Conservation (phyloP, 352 stramenopile genomes). For the Saprolegnia parasitica region DNA sequence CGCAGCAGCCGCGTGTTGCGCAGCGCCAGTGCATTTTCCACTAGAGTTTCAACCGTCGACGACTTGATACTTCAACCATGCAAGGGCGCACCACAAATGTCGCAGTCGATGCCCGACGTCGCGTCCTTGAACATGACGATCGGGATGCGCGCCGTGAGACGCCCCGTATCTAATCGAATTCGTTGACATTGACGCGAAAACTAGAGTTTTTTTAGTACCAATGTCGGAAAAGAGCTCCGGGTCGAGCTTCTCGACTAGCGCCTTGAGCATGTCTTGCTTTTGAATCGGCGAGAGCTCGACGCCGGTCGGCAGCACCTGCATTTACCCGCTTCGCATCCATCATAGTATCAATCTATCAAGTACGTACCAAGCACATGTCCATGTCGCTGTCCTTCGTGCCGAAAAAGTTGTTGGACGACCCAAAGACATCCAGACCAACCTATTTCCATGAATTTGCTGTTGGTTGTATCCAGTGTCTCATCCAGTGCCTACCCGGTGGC, state of each 20-base stretch:
- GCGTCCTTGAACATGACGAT: slow-evolving; percentile 96
- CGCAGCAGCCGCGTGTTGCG: slow-evolving; percentile 95
- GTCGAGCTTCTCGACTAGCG: slow-evolving; percentile 50
- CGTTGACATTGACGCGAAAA: too few relatives aligned
- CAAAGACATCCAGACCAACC: slow-evolving; percentile 87
- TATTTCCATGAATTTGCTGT: slow-evolving; percentile 36
- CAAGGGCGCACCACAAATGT: slow-evolving; percentile 42
- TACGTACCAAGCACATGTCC: slow-evolving; percentile 91
- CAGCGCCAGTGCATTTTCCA: slow-evolving; percentile 96
- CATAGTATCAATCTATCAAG: neutral
- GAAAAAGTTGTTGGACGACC: slow-evolving; percentile 96
- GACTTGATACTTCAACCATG: too few relatives aligned
- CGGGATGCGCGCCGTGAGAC: slow-evolving; percentile 94
- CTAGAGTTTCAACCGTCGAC: too few relatives aligned
- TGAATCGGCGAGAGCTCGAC: slow-evolving; percentile 39
- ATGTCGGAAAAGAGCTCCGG: slow-evolving; percentile 64
- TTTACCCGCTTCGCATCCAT: neutral
- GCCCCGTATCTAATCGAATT: slow-evolving; percentile 44
- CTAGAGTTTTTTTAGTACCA: too few relatives aligned
- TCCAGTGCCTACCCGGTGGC: neutral
- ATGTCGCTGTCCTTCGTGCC: slow-evolving; percentile 90
- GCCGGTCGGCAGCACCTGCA: slow-evolving; percentile 38
- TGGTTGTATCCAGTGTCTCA: neutral
- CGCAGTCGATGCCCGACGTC: slow-evolving; percentile 59
- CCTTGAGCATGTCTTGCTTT: slow-evolving; percentile 62